Conservation (phyloP, 257 asterid species). For the Rauvolfia tetraphylla region DNA sequence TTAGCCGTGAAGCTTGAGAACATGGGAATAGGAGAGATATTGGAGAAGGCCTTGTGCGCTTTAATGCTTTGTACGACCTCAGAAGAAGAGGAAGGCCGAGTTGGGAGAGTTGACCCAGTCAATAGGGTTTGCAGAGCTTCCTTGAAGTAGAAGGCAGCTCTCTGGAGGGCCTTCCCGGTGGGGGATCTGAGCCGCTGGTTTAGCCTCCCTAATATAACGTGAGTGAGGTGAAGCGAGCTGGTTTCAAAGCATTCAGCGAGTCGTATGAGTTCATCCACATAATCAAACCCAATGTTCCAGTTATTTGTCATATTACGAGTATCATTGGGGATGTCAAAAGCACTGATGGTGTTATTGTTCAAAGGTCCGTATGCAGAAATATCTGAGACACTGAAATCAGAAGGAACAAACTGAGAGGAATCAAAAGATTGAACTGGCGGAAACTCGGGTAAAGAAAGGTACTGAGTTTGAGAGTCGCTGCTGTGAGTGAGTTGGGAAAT, state of each 20-base stretch:
- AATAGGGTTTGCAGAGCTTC: constrained; percentile 78
- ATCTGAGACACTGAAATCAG: constrained; percentile 50
- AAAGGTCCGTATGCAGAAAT: constrained; percentile 28
- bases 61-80: constrained; percentile 70
- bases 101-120: constrained; percentile 54
- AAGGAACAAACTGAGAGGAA: constrained; percentile 35
- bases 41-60: constrained; percentile 64
- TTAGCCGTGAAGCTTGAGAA: constrained; percentile 86
- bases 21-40: constrained; percentile 72
- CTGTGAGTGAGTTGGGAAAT: constrained; percentile 18
- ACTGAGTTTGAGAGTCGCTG: constrained; percentile 34
- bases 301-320: constrained; percentile 15
- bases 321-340: constrained; percentile 30
- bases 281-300: constrained; percentile 58
- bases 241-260: constrained; percentile 87
- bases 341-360: constrained; percentile 17
- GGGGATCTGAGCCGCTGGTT: constrained; percentile 68
- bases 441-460: constrained; percentile 37
- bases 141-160: constrained; percentile 94
- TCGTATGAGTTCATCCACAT: constrained; percentile 75
- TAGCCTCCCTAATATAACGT: constrained; percentile 72
- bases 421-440: constrained; percentile 42
- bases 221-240: constrained; percentile 72
- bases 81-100: constrained; percentile 42
- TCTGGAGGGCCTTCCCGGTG: constrained; percentile 62